phyloP scores from a whole-genome alignment of 2,329 filamentous ascomycete species.

The Passalora sequoiae region DNA sequence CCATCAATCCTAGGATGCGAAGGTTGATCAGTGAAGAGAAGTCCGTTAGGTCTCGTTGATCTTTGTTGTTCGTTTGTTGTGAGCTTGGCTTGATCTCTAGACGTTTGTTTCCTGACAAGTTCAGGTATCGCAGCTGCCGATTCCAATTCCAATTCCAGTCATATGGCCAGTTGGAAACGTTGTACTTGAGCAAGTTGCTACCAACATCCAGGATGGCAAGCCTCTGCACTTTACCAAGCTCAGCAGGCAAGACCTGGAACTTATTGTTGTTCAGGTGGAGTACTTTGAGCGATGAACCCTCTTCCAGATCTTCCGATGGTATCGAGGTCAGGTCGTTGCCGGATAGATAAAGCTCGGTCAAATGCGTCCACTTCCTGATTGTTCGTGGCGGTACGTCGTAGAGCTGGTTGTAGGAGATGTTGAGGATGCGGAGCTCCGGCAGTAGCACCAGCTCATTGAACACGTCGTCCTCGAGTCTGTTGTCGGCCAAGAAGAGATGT shows the following conservation, averaged over 20 bases:
- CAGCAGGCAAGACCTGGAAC: constrained; percentile 92
- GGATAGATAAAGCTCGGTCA: constrained; percentile 88
- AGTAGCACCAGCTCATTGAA: constrained; percentile 86
- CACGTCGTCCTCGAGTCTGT: constrained; percentile 87
- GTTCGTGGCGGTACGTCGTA: constrained; percentile 87
- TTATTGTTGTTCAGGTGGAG: constrained; percentile 97
- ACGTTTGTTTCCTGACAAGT: constrained; percentile 92
- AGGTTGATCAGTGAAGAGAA: constrained; percentile 81
- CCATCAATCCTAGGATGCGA: constrained; percentile 88
- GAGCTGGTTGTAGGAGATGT: constrained; percentile 90
- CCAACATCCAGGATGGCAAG: constrained; percentile 89
- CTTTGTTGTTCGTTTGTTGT: constrained; percentile 44
- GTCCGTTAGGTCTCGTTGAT: constrained; percentile 74
- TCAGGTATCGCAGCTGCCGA: constrained; percentile 87
- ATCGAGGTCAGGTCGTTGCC: constrained; percentile 90
- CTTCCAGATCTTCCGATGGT: constrained; percentile 89
- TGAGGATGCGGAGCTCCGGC: constrained; percentile 78
- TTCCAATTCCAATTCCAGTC: constrained; percentile 99
- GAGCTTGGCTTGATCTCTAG: constrained; percentile 76
- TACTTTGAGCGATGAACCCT: constrained; percentile 78
- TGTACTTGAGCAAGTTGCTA: constrained; percentile 94
- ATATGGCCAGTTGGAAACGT: constrained; percentile 97
- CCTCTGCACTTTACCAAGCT: constrained; percentile 89
- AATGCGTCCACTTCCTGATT: constrained; percentile 81
- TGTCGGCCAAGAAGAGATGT: constrained; percentile 85